These are phyloP conservation scores for Phytophthora macrochlamydospora DNA, from an alignment of 352 stramenopile genomes.

Conservation along the genomic window DNA sequence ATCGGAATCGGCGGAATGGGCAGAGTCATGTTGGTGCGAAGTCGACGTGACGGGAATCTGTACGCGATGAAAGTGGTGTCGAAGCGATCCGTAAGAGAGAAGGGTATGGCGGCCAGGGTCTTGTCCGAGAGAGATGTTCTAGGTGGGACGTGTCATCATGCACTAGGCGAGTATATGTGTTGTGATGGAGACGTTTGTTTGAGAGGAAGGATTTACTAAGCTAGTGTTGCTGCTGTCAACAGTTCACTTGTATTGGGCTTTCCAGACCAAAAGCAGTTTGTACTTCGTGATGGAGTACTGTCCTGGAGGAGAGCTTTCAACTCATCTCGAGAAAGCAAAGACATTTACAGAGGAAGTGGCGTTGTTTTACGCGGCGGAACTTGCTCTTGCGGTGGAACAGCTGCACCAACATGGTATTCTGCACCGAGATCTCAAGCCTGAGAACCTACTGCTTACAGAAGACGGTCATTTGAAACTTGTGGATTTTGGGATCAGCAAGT, in stretches of 20 bases:
- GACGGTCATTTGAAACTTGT: conserved; percentile 79
- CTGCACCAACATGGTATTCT: conserved; percentile 85
- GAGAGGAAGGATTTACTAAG: too few species aligned
- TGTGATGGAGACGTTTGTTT: background rate
- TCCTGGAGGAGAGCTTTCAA: conserved; percentile 70
- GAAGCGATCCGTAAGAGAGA: conserved; percentile 58
- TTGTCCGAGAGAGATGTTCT: conserved; percentile 80
- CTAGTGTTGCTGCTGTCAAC: background rate
- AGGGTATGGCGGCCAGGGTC: conserved; percentile 59
- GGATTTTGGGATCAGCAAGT: conserved; percentile 87
- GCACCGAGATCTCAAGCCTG: conserved; percentile 84
- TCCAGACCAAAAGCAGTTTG: conserved; percentile 64
- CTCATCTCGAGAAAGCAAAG: conserved; percentile 48
- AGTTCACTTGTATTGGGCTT: conserved; percentile 84
- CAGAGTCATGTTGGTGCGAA: conserved; percentile 78
- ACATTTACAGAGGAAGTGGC: conserved; percentile 61
- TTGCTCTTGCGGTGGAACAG: conserved; percentile 80
- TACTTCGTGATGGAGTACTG: conserved; percentile 89
- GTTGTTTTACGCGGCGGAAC: conserved; percentile 74
- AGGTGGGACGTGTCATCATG: conserved; percentile 69
- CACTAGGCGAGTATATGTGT: conserved; percentile 39
- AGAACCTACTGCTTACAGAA: conserved; percentile 73
- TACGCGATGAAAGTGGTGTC: conserved; percentile 87
- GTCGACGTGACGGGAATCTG: conserved; percentile 49
- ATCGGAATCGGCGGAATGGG: conserved; percentile 90